These are phyloP conservation scores for Straminergon stramineum DNA, from an alignment of 225 moss, liverwort and hornwort genomes.

Conservation along the genomic window DNA sequence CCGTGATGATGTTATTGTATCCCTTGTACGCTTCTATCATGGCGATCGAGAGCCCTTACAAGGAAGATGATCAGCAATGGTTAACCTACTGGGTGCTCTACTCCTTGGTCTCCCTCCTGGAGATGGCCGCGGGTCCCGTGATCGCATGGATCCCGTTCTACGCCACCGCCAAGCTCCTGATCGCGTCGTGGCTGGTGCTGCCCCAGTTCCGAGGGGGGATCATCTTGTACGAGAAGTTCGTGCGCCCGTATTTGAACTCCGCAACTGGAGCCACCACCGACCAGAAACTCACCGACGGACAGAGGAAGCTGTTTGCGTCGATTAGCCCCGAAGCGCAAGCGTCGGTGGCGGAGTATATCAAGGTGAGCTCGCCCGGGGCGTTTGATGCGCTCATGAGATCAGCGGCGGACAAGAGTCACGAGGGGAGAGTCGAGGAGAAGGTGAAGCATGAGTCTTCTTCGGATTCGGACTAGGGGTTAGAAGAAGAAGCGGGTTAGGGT, in stretches of 20 bases:
- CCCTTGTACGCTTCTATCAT: slow-evolving; percentile 45
- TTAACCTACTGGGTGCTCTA: slow-evolving; percentile 56
- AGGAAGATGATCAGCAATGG: slow-evolving; percentile 65
- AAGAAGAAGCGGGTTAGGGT: neutral
- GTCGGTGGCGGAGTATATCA: slow-evolving; percentile 15
- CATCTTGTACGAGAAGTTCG: slow-evolving; percentile 33
- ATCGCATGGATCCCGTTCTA: slow-evolving; percentile 42
- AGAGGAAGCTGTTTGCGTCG: slow-evolving; percentile 25
- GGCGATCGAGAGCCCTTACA: slow-evolving; percentile 52
- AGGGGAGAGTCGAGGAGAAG: neutral
- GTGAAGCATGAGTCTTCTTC: neutral
- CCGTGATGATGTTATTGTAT: slow-evolving; percentile 45
- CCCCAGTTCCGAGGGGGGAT: slow-evolving; percentile 47
- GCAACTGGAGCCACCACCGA: neutral
- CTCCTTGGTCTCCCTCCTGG: slow-evolving; percentile 30
- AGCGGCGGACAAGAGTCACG: neutral
- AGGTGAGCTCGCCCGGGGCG: neutral
- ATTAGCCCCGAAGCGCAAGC: slow-evolving; percentile 19
- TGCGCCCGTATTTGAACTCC: slow-evolving; percentile 32
- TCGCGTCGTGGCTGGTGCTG: slow-evolving; percentile 39
- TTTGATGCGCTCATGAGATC: slow-evolving; percentile 26
- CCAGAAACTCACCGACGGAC: slow-evolving; percentile 30
- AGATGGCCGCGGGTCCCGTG: slow-evolving; percentile 32
- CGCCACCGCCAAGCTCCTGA: slow-evolving; percentile 24
- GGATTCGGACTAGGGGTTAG: neutral